Percentiles rank a stretch among this genome's conserved stretches.
phyloP scores from a whole-genome alignment of 208 protist genomes.

The Trypanosoma theileri region DNA sequence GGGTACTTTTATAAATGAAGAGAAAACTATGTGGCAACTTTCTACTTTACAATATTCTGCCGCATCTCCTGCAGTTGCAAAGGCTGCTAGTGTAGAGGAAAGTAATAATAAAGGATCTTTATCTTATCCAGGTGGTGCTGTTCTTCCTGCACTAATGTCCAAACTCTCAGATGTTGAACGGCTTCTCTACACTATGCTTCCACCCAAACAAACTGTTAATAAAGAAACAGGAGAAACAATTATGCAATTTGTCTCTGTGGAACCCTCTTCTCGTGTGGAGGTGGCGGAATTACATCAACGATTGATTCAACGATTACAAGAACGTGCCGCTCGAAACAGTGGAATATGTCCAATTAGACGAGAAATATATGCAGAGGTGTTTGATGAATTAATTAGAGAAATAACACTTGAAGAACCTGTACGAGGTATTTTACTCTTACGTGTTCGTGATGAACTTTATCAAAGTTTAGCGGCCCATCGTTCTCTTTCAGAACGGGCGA shows the following conservation, averaged over 20 bases:
- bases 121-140: slow-evolving; percentile 15
- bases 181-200: slow-evolving; percentile 62
- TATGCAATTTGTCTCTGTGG: slow-evolving; percentile 60
- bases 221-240: slow-evolving; percentile 26
- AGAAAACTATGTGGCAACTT: background rate
- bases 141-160: slow-evolving; percentile 45
- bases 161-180: slow-evolving; percentile 37
- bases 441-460: slow-evolving; percentile 95
- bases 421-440: slow-evolving; percentile 95
- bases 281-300: slow-evolving; percentile 87
- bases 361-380: slow-evolving; percentile 97
- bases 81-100: background rate
- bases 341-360: slow-evolving; percentile 97
- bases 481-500: slow-evolving; percentile 41
- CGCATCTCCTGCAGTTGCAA: background rate
- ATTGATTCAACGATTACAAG: slow-evolving; percentile 86
- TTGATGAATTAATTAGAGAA: slow-evolving; percentile 97
- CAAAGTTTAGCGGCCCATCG: slow-evolving; percentile 57
- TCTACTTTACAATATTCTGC: background rate
- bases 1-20: background rate
- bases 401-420: slow-evolving; percentile 97
- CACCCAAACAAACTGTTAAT: slow-evolving; percentile 27
- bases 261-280: slow-evolving; percentile 60
- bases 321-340: slow-evolving; percentile 92
- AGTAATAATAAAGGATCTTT: background rate